phyloP scores from a whole-genome alignment of 75 land plant species.

The Pinus tabuliformis region DNA sequence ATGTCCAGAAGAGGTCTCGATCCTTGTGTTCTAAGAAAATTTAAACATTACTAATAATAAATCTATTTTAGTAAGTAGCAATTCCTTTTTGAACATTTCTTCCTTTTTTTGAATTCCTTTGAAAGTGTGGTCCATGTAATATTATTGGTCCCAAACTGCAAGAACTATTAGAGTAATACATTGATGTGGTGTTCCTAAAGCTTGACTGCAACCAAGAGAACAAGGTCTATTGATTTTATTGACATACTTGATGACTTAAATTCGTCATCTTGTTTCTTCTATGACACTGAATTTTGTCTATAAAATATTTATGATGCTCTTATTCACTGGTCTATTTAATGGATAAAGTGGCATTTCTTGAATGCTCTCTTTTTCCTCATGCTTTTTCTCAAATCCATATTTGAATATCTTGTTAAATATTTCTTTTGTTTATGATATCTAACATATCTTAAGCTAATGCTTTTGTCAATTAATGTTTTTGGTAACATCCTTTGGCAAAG shows the following conservation, averaged over 20 bases:
- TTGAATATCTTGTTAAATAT: background rate
- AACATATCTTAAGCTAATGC: too few species aligned
- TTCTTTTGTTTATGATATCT: too few species aligned
- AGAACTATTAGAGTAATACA: slow-evolving; percentile 1
- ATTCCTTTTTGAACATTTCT: background rate
- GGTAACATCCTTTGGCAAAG: slow-evolving; percentile 24
- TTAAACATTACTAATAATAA: background rate
- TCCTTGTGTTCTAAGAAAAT: background rate
- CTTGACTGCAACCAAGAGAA: slow-evolving; percentile 96
- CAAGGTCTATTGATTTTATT: slow-evolving; percentile 38
- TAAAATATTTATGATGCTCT: background rate
- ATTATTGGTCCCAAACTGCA: too few species aligned
- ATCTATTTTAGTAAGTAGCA: background rate
- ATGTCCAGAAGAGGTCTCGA: background rate
- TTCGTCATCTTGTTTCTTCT: too few species aligned
- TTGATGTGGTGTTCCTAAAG: slow-evolving; percentile 84
- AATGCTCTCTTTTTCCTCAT: background rate
- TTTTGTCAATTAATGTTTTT: too few species aligned
- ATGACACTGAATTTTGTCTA: too few species aligned
- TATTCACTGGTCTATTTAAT: background rate
- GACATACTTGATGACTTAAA: background rate
- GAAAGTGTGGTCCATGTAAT: slow-evolving; percentile 44
- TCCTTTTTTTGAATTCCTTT: slow-evolving; percentile 1
- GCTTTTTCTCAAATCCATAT: background rate
- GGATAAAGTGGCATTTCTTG: background rate